Base-by-base conservation (phyloP, 106 monocot species). In the Allium sativum region DNA sequence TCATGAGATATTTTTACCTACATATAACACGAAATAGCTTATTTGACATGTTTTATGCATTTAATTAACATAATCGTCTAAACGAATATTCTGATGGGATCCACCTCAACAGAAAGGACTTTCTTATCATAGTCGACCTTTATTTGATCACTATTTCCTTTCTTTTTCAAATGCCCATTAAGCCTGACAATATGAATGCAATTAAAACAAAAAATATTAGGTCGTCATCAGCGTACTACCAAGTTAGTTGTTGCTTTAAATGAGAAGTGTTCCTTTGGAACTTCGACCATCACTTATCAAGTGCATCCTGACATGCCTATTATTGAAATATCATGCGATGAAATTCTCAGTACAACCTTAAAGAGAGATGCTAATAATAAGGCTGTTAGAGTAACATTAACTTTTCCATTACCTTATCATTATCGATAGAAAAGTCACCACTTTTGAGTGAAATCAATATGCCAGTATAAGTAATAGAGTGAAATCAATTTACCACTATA, bases 1-100 rank as follows among this genome's bases (percentile, higher is more conserved):
- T 98, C 98, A 65, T 91, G 98, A 40, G 92, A 87, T 92, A 98
- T 98, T 55, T 78, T 94, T 61, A 94, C 81, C 94, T 94, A 58
- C 40, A 68, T 46, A 13, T 42, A 58, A 50, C 13, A 15, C 14
- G 2, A 69, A 58, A 41, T 12, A 43, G 7, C 43, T 62, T 43
- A 60, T 43, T 60, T 44, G 11, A 44, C 0, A 6, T 60, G 8
- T 44, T 21, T 18, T 2, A 9, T 44, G 7, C 16, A 44, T 13
- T 17, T 17, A 44, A 14, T 44, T 58, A 7, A 18, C 10, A 40
- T 9, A 44, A 40, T 10, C 59, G 43, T 59, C 40, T 58, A 56
- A 58, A 7, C 13, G 0, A 58, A 44, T 17, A 60, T 60, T 42
- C 14, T 12, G 17, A 62, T 13, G 62, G 45, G 13, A 22, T 66